Conservation (phyloP, 2,329 filamentous ascomycete species). For the Sclerotinia spermophila region DNA sequence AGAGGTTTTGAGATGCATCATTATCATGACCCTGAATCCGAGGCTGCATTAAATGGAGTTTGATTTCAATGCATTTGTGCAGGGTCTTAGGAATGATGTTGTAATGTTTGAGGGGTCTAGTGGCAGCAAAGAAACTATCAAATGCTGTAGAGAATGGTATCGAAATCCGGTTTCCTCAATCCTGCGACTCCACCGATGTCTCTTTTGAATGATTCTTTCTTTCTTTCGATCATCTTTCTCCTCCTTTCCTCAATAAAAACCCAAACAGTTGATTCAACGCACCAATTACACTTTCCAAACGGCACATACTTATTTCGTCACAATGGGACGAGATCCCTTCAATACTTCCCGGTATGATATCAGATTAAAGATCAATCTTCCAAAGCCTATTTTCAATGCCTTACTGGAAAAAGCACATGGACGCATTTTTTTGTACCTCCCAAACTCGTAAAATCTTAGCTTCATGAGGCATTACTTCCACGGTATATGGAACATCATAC, state of each 20-base stretch:
- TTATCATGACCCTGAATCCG: slow-evolving; percentile 56
- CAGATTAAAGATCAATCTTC: not conserved
- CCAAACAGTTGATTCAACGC: too few relatives aligned
- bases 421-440: slow-evolving; percentile 17
- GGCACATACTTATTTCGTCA: not conserved
- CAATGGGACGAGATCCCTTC: not conserved
- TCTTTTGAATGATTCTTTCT: not conserved
- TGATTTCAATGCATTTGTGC: not conserved
- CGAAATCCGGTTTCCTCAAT: not conserved
- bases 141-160: not conserved
- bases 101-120: not conserved
- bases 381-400: not conserved
- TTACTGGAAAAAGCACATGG: slow-evolving; percentile 18
- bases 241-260: not conserved
- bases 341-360: not conserved
- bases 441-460: slow-evolving; percentile 26
- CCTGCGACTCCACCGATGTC: not conserved
- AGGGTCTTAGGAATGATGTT: not conserved
- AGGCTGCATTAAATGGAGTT: slow-evolving; percentile 21
- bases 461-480: slow-evolving; percentile 28
- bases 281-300: not conserved
- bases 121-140: not conserved
- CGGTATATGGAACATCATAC: slow-evolving; percentile 27
- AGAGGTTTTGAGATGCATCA: slow-evolving; percentile 95
- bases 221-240: not conserved